phyloP scores from a whole-genome alignment of 2,329 filamentous ascomycete species.

The Ophiostoma tasmaniense region DNA sequence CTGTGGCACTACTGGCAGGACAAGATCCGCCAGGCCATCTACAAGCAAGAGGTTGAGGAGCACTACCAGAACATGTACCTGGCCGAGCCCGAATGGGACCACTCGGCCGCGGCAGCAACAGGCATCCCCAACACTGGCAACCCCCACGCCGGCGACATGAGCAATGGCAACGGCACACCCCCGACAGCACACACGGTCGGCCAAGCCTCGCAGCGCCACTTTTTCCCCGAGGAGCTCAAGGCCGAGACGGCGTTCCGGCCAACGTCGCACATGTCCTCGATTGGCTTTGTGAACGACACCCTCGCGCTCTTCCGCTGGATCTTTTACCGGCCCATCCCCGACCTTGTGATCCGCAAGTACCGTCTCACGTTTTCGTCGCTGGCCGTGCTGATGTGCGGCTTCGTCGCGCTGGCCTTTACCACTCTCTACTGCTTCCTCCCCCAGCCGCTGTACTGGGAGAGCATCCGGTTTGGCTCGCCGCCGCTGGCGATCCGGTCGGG shows the following conservation, averaged over 20 bases:
- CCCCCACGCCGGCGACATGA: slow-evolving; percentile 20
- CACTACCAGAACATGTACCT: slow-evolving; percentile 49
- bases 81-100: slow-evolving; percentile 40
- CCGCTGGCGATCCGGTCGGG: slow-evolving; percentile 79
- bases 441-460: slow-evolving; percentile 81
- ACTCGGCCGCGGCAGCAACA: slow-evolving; percentile 32
- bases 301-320: slow-evolving; percentile 80
- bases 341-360: slow-evolving; percentile 58
- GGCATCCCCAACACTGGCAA: slow-evolving; percentile 21
- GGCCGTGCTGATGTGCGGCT: slow-evolving; percentile 59
- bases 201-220: slow-evolving; percentile 1
- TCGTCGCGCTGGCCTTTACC: slow-evolving; percentile 62
- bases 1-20: slow-evolving; percentile 89
- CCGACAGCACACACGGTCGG: slow-evolving; percentile 20
- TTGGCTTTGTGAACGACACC: slow-evolving; percentile 65
- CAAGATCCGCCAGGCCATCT: slow-evolving; percentile 80
- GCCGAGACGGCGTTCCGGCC: slow-evolving; percentile 50
- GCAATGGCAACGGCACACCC: not conserved
- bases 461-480: slow-evolving; percentile 78
- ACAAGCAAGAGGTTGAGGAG: slow-evolving; percentile 71
- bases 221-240: slow-evolving; percentile 25
- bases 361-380: slow-evolving; percentile 74
- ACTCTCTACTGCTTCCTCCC: slow-evolving; percentile 77
- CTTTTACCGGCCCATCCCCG: slow-evolving; percentile 79
- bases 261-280: slow-evolving; percentile 67